Base-by-base conservation (phyloP, 257 asterid genomes). In the Vinca minor region DNA sequence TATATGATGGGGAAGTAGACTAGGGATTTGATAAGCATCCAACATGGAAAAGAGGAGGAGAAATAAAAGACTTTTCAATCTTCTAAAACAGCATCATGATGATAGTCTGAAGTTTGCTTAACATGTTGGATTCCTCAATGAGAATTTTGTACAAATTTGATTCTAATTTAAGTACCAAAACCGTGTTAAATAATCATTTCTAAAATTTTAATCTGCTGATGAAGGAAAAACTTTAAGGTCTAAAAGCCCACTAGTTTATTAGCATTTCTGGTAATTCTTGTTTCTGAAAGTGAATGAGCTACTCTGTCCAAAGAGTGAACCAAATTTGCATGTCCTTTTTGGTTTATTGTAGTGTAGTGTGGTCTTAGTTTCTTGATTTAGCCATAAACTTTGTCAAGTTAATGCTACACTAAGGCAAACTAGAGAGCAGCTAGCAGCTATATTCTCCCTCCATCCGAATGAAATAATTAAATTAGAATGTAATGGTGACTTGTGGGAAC, bases 11-110 rank as follows among this genome's bases (percentile, higher is more conserved):
- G 48, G 61, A 29, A 23, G 65, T 76, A 59, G 77, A 67, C 62
- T 54, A n/a, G 73, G 41, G 10, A 59, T 8, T 28, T 4, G 63
- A 74, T 63, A n/a, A 57, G 65, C 47, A 9, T 8, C 34, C n/a
- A n/a, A n/a, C n/a, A n/a, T n/a, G n/a, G n/a, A n/a, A 8, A 46
- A 10, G 44, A 36, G 3, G 17, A 20, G 63, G 20, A 9, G 38
- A 44, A 54, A 59, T 60, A 50, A 59, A 64, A 31, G 58, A 50
- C 26, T 49, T 50, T 57, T 25, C 55, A 58, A 59, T 49, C 74
- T 75, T 72, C 76, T 57, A 65, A 66, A 65, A 68, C 78, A 65
- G 8, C 47, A 68, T 78, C 41, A 78, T 75, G 66, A 69, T n/a
- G n/a, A n/a, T n/a, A n/a, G n/a, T n/a, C n/a, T n/a, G n/a, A 32